Conservation (phyloP, 1,139 yeast species). For the Kurtzmaniella quercitrusa region DNA sequence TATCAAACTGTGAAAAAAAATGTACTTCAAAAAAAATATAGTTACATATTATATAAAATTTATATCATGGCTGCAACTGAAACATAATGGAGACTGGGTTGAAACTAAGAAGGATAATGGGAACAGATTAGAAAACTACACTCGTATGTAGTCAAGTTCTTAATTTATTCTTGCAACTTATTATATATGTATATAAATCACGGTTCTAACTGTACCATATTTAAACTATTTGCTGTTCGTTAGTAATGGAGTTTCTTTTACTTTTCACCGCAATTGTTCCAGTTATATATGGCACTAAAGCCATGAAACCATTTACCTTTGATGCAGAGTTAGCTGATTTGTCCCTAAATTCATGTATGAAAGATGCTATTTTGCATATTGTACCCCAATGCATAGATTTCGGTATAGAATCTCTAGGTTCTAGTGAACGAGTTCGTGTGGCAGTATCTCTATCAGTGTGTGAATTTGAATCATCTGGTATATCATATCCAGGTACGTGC, state of each 20-base stretch:
- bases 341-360: conserved; percentile 17
- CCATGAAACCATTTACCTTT: not conserved
- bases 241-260: not conserved
- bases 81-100: not conserved
- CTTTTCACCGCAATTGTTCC: not conserved
- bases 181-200: too few species aligned
- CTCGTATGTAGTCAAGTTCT: too few species aligned
- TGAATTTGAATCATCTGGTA: conserved; percentile 45
- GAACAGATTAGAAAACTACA: too few species aligned
- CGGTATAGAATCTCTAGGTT: conserved; percentile 31
- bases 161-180: too few species aligned
- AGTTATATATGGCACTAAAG: not conserved
- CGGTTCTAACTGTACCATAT: too few species aligned
- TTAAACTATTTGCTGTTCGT: too few species aligned
- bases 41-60: too few species aligned
- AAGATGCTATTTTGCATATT: conserved; percentile 22
- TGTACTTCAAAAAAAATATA: not conserved
- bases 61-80: not conserved
- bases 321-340: not conserved
- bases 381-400: conserved; percentile 22
- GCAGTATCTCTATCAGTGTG: conserved; percentile 51
- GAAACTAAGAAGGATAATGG: too few species aligned
- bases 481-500: conserved; percentile 34
- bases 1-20: not conserved
- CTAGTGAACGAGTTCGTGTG: conserved; percentile 27